These are phyloP conservation scores for Claviceps spartinae DNA, from an alignment of 2,329 filamentous ascomycete species.

Conservation along the genomic window DNA sequence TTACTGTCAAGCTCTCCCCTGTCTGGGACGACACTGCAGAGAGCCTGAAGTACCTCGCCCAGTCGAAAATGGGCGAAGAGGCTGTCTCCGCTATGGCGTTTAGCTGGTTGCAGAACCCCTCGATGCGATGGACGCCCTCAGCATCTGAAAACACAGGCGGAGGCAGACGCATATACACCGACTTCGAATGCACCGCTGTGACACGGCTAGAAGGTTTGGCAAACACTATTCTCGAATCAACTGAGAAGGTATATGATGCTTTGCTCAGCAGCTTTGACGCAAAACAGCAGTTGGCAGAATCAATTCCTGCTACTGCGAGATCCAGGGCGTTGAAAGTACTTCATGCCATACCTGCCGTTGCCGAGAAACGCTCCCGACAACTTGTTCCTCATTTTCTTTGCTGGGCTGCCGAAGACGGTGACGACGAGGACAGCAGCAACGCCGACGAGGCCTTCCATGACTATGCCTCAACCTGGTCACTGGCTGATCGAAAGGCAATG, in stretches of 20 bases:
- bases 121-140: slow-evolving; percentile 38
- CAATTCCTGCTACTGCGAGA: slow-evolving; percentile 44
- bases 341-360: slow-evolving; percentile 56
- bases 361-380: slow-evolving; percentile 73
- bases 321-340: slow-evolving; percentile 71
- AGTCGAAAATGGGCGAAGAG: slow-evolving; percentile 58
- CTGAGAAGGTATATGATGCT: slow-evolving; percentile 39
- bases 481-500: slow-evolving; percentile 73
- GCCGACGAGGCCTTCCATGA: slow-evolving; percentile 22
- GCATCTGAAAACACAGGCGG: slow-evolving; percentile 20
- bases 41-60: slow-evolving; percentile 60
- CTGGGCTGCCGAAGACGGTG: slow-evolving; percentile 52
- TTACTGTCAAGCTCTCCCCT: slow-evolving; percentile 73
- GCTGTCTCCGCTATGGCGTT: slow-evolving; percentile 60
- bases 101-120: slow-evolving; percentile 55
- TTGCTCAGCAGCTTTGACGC: slow-evolving; percentile 52
- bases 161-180: slow-evolving; percentile 36
- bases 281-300: slow-evolving; percentile 41
- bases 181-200: slow-evolving; percentile 78
- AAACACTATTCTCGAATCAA: slow-evolving; percentile 35
- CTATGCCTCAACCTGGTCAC: slow-evolving; percentile 43
- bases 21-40: slow-evolving; percentile 76
- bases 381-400: slow-evolving; percentile 76
- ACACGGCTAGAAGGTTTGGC: slow-evolving; percentile 41
- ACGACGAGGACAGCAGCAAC: slow-evolving; percentile 20